phyloP scores from a whole-genome alignment of 2,329 filamentous ascomycete species.

The Pseudogymnoascus sp. region DNA sequence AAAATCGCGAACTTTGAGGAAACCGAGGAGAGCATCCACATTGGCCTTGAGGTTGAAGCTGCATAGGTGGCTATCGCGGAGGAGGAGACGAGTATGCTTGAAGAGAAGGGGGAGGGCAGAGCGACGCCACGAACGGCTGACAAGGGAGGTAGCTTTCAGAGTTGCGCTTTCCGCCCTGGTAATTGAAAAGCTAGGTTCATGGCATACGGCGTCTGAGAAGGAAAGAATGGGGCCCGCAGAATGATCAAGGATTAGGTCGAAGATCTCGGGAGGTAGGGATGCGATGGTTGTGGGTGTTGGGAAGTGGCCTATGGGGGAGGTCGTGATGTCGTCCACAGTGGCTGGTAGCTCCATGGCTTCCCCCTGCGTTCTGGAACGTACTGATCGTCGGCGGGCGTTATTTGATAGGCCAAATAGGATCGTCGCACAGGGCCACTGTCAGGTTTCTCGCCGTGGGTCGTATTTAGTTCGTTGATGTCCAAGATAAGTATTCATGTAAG shows the following conservation, averaged over 20 bases:
- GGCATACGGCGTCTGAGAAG: constrained; percentile 36
- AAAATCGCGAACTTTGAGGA: neutral
- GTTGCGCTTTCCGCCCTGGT: constrained; percentile 30
- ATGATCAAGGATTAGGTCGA: constrained; percentile 49
- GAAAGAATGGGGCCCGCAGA: constrained; percentile 46
- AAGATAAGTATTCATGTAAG: neutral
- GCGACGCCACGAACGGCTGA: constrained; percentile 46
- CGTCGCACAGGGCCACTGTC: neutral
- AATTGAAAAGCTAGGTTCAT: constrained; percentile 41
- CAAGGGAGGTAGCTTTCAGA: constrained; percentile 51
- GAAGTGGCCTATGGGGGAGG: neutral
- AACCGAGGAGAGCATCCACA: neutral
- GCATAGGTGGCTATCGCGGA: constrained; percentile 14
- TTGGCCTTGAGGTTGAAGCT: neutral
- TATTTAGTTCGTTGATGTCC: neutral
- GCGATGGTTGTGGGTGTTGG: constrained; percentile 15
- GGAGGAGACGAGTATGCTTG: constrained; percentile 39
- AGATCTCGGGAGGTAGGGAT: constrained; percentile 53
- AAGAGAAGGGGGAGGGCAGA: constrained; percentile 51
- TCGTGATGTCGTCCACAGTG: too few species aligned
- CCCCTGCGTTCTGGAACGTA: neutral
- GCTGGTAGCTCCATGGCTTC: neutral
- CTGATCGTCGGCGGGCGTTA: neutral
- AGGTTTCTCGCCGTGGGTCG: too few species aligned
- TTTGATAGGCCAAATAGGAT: neutral